Evolutionary conservation across 2,329 filamentous ascomycete genomes (phyloP), one percentile per base, ranked within the genome.

Genomic region (Arachnomyces sp.): DNA sequence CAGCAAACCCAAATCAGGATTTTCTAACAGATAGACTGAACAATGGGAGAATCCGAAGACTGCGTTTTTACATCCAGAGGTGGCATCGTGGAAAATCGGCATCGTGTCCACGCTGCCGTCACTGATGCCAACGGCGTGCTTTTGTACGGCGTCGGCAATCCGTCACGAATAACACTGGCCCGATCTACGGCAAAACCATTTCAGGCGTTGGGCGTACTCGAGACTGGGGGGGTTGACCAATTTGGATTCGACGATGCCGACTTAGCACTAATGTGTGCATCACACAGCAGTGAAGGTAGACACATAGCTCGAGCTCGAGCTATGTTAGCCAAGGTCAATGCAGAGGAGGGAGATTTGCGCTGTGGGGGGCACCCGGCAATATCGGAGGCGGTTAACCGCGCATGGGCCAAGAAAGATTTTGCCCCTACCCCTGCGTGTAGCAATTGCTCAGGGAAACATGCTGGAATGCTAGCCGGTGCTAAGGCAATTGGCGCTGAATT

Each of bases 361-460:
- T 73, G 69, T 33, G 68, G 71, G 1, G 65, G 66, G 0, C 68
- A 72, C 43, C 44, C 59, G 1, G 52, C 62, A 3, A 31, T 69
- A 5, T 59, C 52, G 3, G 54, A 60, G 1, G 40, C 39, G 0
- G 56, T 71, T 3, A 64, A 69, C 40, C 50, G 51, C 0, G 43
- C 34, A 0, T 73, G 69, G 69, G 61, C 66, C 35, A 63, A 54
- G 39, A 38, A 38, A 0, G 67, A 56, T 2, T 66, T 62, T 33
- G 50, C 42, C 0, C 68, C 68, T 0, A 65, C 61, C 0, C 52
- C 53, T 0, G 50, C 71, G 0, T 61, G 56, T 36, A 72, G 65
- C 38, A 71, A 72, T 42, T 73, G 69, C 44, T 72, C 69, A 0
- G 70, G 68, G 1, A 73, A 73, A 31, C 69, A 73, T 45, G 63